These are phyloP conservation scores for Nakazawaea molendinolei DNA, from an alignment of 805 yeast species.

Conservation along the genomic window DNA sequence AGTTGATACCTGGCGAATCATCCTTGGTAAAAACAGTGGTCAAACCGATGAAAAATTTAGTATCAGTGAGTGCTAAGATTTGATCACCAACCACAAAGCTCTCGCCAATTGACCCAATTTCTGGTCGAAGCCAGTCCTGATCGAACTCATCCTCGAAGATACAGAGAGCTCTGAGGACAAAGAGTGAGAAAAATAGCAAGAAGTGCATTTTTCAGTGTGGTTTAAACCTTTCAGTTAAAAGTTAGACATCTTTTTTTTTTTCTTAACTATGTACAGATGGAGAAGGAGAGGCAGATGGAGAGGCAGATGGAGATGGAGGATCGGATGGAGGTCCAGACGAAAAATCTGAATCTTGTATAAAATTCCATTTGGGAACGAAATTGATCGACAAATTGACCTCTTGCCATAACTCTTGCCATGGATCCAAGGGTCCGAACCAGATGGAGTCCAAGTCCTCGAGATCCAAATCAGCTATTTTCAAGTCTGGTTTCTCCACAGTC, in stretches of 20 bases:
- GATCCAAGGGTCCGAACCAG: conserved; percentile 12
- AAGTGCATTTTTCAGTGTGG: no score
- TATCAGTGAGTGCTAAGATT: conserved; percentile 22
- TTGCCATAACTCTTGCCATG: conserved; percentile 12
- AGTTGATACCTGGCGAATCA: no score
- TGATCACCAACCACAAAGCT: conserved; percentile 12
- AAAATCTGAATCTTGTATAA: not conserved
- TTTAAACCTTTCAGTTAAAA: no score
- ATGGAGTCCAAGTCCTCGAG: conserved; percentile 6
- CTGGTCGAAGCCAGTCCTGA: conserved; percentile 47
- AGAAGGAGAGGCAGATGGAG: no score
- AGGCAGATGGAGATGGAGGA: no score
- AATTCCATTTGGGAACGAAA: conserved; percentile 11
- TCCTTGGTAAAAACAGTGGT: no score
- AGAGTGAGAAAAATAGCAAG: conserved; percentile 4
- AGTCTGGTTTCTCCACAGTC: conserved; percentile 1
- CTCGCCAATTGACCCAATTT: conserved; percentile 29
- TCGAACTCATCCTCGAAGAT: conserved; percentile 47
- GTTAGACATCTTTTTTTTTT: conserved; percentile 2
- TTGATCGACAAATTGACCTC: conserved; percentile 7
- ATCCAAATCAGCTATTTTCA: conserved; percentile 1
- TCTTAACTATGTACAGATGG: no score
- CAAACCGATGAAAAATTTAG: conserved; percentile 21
- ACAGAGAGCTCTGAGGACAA: conserved; percentile 11
- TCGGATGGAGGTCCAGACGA: no score